Base-by-base conservation (phyloP, 805 yeast species). In the Candida nemodendra region DNA sequence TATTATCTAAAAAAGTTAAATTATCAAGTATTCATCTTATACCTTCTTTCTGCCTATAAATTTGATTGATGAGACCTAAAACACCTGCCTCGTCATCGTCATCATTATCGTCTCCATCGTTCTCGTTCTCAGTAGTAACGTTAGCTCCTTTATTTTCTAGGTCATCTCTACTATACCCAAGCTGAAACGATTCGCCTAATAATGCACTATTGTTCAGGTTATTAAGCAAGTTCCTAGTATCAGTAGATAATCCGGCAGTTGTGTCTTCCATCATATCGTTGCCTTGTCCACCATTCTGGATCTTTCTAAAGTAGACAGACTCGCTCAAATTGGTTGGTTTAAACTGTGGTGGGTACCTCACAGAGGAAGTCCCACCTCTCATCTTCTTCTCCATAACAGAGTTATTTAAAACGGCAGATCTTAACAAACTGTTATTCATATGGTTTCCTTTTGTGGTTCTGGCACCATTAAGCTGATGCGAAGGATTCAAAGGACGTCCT, bases 51-150 rank as follows among this genome's bases (percentile, higher is more conserved):
- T 72, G 76, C 45, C 72, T 81, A 56, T 87, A 87, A 44, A 86
- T 81, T 54, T 87, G 89, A 56, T 86, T 87, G 32, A 89, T 70
- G 64, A 89, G 70, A 1, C 93, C 95, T 29, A 60, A 29, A 81
- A 66, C n/a, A 79, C 93, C 57, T 6, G 53, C 56, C 18, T 44
- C 45, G 19, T 46, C 49, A n/a, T 44, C 50, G 8, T 36, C 64
- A 9, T 62, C 65, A 22, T 57, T 57, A 23, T 52, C 59, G 7
- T 65, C 68, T 41, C 66, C 74, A 4, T 43, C 54, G 18, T 34
- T 42, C 9, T 31, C 27, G 9, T 25, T 27, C 16, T 32, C 30
- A 11, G 19, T 32, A 25, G 28, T 35, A 21, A 30, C 36, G 18
- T 36, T 41, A 9, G 28, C 28, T 18, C 48, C 56, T 7, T 46